phyloP scores from a whole-genome alignment of 148 eudicot species.

The Polygonum aviculare region DNA sequence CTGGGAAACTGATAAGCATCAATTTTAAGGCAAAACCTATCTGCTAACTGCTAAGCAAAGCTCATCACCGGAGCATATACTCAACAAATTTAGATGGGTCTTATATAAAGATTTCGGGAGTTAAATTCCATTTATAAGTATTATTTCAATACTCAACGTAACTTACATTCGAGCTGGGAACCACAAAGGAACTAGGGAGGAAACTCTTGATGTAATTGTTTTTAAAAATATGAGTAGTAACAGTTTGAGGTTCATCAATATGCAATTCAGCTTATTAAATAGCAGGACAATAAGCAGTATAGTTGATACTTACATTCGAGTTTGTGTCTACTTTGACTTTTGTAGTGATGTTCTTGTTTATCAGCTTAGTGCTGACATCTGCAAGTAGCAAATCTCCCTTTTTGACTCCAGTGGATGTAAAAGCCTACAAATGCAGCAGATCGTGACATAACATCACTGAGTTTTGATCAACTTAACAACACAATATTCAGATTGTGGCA shows the following conservation, averaged over 20 bases:
- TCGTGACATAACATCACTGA: not conserved
- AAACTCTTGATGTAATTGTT: too few relatives aligned
- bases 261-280: not conserved
- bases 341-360: conserved; percentile 66
- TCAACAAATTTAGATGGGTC: not conserved
- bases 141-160: not conserved
- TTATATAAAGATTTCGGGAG: not conserved
- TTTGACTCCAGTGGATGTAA: conserved; percentile 63
- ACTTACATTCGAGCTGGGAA: too few relatives aligned
- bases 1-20: too few relatives aligned
- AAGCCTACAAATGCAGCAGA: conserved; percentile 33
- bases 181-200: too few relatives aligned
- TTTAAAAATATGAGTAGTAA: not conserved
- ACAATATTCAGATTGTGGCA: not conserved
- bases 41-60: not conserved
- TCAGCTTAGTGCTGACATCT: conserved; percentile 57
- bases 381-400: conserved; percentile 61
- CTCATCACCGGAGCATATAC: not conserved
- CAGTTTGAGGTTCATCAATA: not conserved
- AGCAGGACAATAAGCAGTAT: not conserved
- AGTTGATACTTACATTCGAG: conserved; percentile 52
- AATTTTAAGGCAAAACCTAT: not conserved
- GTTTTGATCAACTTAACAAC: too few relatives aligned
- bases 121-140: too few relatives aligned
- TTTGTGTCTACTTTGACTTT: conserved; percentile 76